A percentile compares a stretch with the other conserved stretches of the same genome.
Conservation (phyloP, 495 filamentous ascomycete species). For the Cairneyella variabilis region DNA sequence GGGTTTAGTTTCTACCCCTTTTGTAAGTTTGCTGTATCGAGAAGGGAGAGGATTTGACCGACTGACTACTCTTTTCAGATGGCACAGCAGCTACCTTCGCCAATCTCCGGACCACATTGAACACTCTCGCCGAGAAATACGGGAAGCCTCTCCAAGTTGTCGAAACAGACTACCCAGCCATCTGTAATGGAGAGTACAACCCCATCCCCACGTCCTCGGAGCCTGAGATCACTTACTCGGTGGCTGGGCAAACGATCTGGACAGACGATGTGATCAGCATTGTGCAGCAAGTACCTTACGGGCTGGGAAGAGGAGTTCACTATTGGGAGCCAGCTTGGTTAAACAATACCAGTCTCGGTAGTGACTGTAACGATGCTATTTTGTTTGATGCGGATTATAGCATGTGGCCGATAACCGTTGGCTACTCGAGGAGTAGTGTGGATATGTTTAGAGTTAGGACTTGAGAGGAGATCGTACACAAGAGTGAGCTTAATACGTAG, state of each 20-base stretch:
- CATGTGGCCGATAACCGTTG: conserved; percentile 25
- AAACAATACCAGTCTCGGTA: conserved; percentile 34
- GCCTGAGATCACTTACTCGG: conserved; percentile 33
- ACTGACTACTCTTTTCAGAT: not conserved
- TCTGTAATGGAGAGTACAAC: conserved; percentile 33
- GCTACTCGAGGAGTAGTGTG: conserved; percentile 31
- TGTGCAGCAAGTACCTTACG: conserved; percentile 29
- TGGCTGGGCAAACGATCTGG: conserved; percentile 38
- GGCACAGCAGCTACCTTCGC: conserved; percentile 33
- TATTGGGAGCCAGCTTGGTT: conserved; percentile 45
- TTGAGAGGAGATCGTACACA: not conserved
- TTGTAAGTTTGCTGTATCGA: conserved; percentile 35
- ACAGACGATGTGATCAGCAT: conserved; percentile 30
- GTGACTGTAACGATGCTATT: conserved; percentile 32
- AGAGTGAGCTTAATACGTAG: too few species aligned
- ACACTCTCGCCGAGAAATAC: conserved; percentile 35
- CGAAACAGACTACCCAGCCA: conserved; percentile 43
- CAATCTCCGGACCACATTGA: conserved; percentile 31
- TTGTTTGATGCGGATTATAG: conserved; percentile 34
- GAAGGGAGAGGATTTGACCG: not conserved
- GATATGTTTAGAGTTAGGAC: conserved; percentile 27
- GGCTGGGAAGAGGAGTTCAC: conserved; percentile 36
- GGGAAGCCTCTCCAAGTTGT: conserved; percentile 41
- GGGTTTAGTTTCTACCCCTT: conserved; percentile 46
- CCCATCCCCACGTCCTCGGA: conserved; percentile 29